Evolutionary conservation across 768 basidiomycete species (phyloP), one percentile per base, ranked within the genome.

Genomic region (Rhodotorula graminis): DNA sequence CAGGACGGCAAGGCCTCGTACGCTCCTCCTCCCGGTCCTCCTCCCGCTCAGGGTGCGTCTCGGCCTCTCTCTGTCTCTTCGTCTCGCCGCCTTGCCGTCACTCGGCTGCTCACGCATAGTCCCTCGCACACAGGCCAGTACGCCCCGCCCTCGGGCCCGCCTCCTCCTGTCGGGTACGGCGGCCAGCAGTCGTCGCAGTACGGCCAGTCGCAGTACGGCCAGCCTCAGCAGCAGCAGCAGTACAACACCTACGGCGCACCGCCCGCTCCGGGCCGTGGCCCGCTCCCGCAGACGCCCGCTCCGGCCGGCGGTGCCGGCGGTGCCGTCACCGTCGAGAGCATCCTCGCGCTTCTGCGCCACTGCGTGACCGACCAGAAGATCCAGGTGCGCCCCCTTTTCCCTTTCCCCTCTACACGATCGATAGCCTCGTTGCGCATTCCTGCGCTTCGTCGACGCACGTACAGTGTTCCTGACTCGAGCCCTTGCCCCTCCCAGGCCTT

Each of bases 401-500:
- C 37, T 9, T 37, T 9, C 37, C 37, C 37, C 37, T 37, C 37
- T 37, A n/a, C n/a, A n/a, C n/a, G n/a, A n/a, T n/a, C n/a, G n/a
- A n/a, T n/a, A n/a, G n/a, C n/a, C n/a, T n/a, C n/a, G n/a, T n/a
- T n/a, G n/a, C n/a, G n/a, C n/a, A n/a, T n/a, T n/a, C n/a, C n/a
- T n/a, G n/a, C n/a, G n/a, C n/a, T n/a, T n/a, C n/a, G n/a, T n/a
- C n/a, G n/a, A n/a, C n/a, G n/a, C n/a, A n/a, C n/a, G n/a, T n/a
- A n/a, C n/a, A n/a, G n/a, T n/a, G n/a, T n/a, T 21, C 5, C 49
- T 50, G 49, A 50, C 49, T 3, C 10, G 46, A 15, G 46, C 49
- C 21, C 19, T 4, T 75, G 37, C 4, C 37, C 9, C 37, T 37
- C 83, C 65, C 73, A 77, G 55, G 80, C 82, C 4, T 83, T 83